phyloP scores from a whole-genome alignment of 306 rosid genomes.

The Bauhinia variegata region DNA sequence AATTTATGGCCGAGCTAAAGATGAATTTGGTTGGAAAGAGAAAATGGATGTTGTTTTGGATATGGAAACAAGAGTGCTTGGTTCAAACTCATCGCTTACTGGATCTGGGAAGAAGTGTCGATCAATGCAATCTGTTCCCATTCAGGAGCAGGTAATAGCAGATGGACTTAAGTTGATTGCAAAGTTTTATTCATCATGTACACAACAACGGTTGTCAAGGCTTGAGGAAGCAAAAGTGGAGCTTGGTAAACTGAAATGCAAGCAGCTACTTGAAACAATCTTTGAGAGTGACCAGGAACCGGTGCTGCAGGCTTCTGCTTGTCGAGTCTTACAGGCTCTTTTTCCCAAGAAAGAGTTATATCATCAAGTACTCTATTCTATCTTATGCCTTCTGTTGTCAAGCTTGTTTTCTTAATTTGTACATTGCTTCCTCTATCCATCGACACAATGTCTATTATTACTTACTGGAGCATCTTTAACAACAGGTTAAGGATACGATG shows the following conservation, averaged over 20 bases:
- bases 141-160: slow-evolving; percentile 93
- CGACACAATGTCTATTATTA: slow-evolving; percentile 23
- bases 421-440: slow-evolving; percentile 21
- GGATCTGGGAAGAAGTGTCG: slow-evolving; percentile 81
- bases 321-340: slow-evolving; percentile 82
- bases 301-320: slow-evolving; percentile 87
- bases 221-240: slow-evolving; percentile 74
- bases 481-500: slow-evolving; percentile 93
- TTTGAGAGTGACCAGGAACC: slow-evolving; percentile 92
- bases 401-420: slow-evolving; percentile 6
- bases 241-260: slow-evolving; percentile 88
- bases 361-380: slow-evolving; percentile 62
- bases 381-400: not conserved
- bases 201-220: slow-evolving; percentile 62
- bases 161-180: slow-evolving; percentile 90
- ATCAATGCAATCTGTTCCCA: slow-evolving; percentile 84
- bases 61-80: slow-evolving; percentile 93
- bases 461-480: slow-evolving; percentile 32
- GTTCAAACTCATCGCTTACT: slow-evolving; percentile 64
- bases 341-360: slow-evolving; percentile 82
- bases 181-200: slow-evolving; percentile 65
- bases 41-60: slow-evolving; percentile 96
- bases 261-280: slow-evolving; percentile 75
- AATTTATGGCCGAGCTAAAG: slow-evolving; percentile 95
- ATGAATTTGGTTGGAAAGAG: slow-evolving; percentile 99